Percentiles rank a stretch among this genome's conserved stretches.
These are phyloP conservation scores for Chamaecyparis obtusa DNA, from an alignment of 75 land plant genomes.

Conservation along the genomic window DNA sequence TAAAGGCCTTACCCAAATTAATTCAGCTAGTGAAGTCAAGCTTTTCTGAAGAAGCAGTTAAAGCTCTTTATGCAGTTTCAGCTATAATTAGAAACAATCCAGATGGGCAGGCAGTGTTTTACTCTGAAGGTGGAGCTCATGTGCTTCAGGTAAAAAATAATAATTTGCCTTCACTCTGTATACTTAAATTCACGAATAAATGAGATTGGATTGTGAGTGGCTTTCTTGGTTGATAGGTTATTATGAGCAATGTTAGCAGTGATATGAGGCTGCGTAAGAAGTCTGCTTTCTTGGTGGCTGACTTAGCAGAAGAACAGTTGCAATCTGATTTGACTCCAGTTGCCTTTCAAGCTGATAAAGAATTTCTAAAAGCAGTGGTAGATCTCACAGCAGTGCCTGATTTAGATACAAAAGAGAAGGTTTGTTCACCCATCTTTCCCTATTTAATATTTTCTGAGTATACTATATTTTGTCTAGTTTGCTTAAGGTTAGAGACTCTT, in stretches of 20 bases:
- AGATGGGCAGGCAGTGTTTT: slow-evolving; percentile 67
- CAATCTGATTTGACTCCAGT: slow-evolving; percentile 15
- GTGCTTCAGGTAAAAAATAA: slow-evolving; percentile 71
- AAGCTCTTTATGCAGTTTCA: slow-evolving; percentile 94
- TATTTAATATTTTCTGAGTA: background rate
- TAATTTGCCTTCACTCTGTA: background rate
- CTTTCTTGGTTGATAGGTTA: slow-evolving; percentile 43
- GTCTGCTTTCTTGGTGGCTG: slow-evolving; percentile 69
- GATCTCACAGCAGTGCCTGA: slow-evolving; percentile 57
- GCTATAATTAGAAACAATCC: slow-evolving; percentile 78
- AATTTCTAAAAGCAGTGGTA: slow-evolving; percentile 76
- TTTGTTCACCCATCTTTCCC: slow-evolving; percentile 3
- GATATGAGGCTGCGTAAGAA: slow-evolving; percentile 75
- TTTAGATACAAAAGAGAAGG: slow-evolving; percentile 97
- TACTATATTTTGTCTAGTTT: background rate
- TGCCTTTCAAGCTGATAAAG: slow-evolving; percentile 21
- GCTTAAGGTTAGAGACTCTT: background rate
- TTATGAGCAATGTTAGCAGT: slow-evolving; percentile 54
- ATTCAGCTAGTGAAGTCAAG: slow-evolving; percentile 73
- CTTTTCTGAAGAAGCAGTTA: slow-evolving; percentile 73
- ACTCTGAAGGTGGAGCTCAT: slow-evolving; percentile 50
- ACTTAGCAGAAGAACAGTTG: slow-evolving; percentile 62
- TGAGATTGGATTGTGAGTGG: background rate
- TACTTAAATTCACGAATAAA: background rate
- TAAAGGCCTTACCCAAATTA: slow-evolving; percentile 61